Evolutionary conservation across 768 basidiomycete genomes (phyloP), one percentile per base, ranked within the genome.

Genomic region (Rhizopogon roseolus): DNA sequence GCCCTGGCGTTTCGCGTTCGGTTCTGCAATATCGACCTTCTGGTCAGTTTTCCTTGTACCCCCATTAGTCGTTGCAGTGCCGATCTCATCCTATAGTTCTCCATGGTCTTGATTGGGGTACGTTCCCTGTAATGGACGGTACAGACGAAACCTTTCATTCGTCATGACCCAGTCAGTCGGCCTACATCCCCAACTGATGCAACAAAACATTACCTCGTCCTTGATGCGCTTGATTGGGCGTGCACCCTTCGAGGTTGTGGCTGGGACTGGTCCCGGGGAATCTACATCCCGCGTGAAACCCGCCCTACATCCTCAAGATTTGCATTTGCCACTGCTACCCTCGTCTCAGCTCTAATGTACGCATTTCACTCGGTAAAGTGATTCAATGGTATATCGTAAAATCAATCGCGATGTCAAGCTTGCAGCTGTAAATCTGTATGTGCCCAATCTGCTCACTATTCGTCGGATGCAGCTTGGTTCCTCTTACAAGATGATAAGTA

Each of bases 161-260:
- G 64, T 16, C 41, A 46, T 19, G 22, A 53, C n/a, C 42, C 37
- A 11, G 29, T 48, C 19, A 27, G 43, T 10, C 37, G 13, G 13
- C 13, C 34, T 25, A 5, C 2, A 39, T 40, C 41, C 16, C 54
- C 34, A 39, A 32, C 44, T 3, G 44, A 45, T 8, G 11, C 32
- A 13, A 6, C 44, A 22, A 48, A 48, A 13, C 19, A 3, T 22
- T 27, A 52, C 6, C 7, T 7, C 3, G 6, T 54, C 10, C 29
- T 53, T 41, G 76, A 87, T 52, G 76, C 77, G 2, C 57, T 76
- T 13, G 83, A 86, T 51, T 72, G 87, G 17, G 57, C 56, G 25
- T 70, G 67, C 58, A 82, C 77, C 55, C 58, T 81, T 13, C 81
- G 86, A 16, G 86, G 85, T 6, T 61, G 72, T 43, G 83, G 81